Conservation (phyloP, 192 early-diverging fungal genomes). For the Coemansia sp. region DNA sequence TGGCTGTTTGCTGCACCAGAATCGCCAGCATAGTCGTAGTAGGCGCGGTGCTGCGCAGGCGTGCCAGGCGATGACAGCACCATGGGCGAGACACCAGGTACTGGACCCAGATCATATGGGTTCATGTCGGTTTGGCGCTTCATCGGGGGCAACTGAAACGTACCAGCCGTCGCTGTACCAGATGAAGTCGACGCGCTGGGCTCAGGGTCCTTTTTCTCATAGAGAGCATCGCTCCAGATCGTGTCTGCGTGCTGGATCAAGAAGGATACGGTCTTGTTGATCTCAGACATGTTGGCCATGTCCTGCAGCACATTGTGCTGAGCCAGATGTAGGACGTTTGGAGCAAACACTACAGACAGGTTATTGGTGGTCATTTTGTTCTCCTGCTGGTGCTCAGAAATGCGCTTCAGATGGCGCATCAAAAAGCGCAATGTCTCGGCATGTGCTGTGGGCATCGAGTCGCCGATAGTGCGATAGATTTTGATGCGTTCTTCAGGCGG, state of each 20-base stretch:
- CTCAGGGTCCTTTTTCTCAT: background rate
- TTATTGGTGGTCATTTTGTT: slow-evolving; percentile 95
- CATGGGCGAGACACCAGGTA: background rate
- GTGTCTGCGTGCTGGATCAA: slow-evolving; percentile 60
- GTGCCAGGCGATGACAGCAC: slow-evolving; percentile 16
- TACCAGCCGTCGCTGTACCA: background rate
- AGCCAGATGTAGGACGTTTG: slow-evolving; percentile 72
- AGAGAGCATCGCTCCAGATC: slow-evolving; percentile 36
- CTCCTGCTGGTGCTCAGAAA: slow-evolving; percentile 57
- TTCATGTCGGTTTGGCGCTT: slow-evolving; percentile 15
- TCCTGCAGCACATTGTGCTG: slow-evolving; percentile 57
- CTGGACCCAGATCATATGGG: slow-evolving; percentile 1
- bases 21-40: slow-evolving; percentile 2
- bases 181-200: background rate
- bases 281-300: slow-evolving; percentile 71
- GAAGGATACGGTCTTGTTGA: slow-evolving; percentile 70
- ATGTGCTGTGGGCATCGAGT: slow-evolving; percentile 62
- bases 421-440: slow-evolving; percentile 63
- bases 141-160: slow-evolving; percentile 15
- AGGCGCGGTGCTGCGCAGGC: background rate
- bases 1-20: background rate
- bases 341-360: slow-evolving; percentile 91
- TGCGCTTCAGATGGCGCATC: slow-evolving; percentile 64
- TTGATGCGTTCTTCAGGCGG: slow-evolving; percentile 35
- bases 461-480: slow-evolving; percentile 44